Evolutionary conservation across 805 yeast genomes (phyloP), one percentile per base, ranked within the genome.

Genomic region (Kluyveromyces lactis): DNA sequence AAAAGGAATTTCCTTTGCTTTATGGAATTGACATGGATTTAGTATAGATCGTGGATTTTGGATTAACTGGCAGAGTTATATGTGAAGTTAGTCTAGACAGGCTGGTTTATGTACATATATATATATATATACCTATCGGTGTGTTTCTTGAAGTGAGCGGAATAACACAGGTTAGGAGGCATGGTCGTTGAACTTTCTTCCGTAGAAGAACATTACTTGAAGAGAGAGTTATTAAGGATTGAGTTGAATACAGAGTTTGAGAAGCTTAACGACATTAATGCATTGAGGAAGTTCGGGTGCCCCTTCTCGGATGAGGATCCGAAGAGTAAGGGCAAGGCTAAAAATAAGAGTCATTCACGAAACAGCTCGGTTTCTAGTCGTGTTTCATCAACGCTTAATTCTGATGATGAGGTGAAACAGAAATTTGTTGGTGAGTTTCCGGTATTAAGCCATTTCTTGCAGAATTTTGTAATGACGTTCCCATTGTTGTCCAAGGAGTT

Each of bases 151-250:
- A 6, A 21, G 8, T 21, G 24, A n/a, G n/a, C n/a, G n/a, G n/a
- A n/a, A n/a, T n/a, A n/a, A n/a, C n/a, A n/a, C n/a, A n/a, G 24
- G 6, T 21, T 6, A 21, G 9, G 24, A 21, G 24, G 8, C 9
- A 21, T 21, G 24, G 24, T 21, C 9, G 24, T 21, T 21, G 24
- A 21, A 21, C 24, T 21, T 21, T 21, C 24, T 11, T 75, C 89
- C 2, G 67, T 73, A 0, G 86, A 89, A 56, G 95, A 86, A 60
- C 97, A 90, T 53, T 84, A 82, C 58, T 69, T 92, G 39, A 90
- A 90, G 60, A 77, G 94, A 51, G 89, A 85, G 60, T 68, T 90
- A 13, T 63, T 90, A 19, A 72, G 75, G 45, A 66, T 72, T 10
- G 74, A 83, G 52, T 62, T 87, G 24, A 68, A 71, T 10, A 54